phyloP scores from a whole-genome alignment of 2,329 filamentous ascomycete species.

The Sarocladium kiliense region DNA sequence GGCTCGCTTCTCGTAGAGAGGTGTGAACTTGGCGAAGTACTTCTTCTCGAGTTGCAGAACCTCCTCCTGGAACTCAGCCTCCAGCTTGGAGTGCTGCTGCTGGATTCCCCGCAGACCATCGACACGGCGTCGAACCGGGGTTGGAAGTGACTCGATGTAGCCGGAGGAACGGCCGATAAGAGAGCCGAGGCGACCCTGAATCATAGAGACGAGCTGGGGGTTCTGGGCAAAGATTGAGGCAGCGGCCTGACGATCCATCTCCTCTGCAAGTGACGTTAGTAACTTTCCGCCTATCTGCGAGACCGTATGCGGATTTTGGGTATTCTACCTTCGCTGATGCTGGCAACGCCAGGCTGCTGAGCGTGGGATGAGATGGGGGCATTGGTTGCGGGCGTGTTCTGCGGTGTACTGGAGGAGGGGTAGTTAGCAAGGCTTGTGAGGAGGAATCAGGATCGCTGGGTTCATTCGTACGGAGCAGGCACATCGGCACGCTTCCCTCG shows the following conservation, averaged over 20 bases:
- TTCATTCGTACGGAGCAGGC: slow-evolving; percentile 51
- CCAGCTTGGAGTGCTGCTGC: slow-evolving; percentile 97
- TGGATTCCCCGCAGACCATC: slow-evolving; percentile 95
- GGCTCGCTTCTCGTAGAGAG: slow-evolving; percentile 91
- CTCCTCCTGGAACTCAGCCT: slow-evolving; percentile 98
- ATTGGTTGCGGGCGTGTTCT: slow-evolving; percentile 94
- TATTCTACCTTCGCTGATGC: slow-evolving; percentile 79
- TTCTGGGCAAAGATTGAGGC: slow-evolving; percentile 95
- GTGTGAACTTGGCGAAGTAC: slow-evolving; percentile 98
- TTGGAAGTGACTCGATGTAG: slow-evolving; percentile 93
- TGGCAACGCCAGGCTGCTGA: slow-evolving; percentile 87
- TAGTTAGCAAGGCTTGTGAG: slow-evolving; percentile 26
- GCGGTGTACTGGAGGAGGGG: slow-evolving; percentile 71
- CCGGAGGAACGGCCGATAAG: slow-evolving; percentile 94
- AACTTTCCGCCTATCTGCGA: not conserved
- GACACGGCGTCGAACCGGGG: slow-evolving; percentile 85
- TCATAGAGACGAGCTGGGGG: slow-evolving; percentile 92
- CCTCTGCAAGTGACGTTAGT: slow-evolving; percentile 56
- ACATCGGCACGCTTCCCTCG: slow-evolving; percentile 57
- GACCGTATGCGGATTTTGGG: not conserved
- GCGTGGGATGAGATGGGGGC: slow-evolving; percentile 97
- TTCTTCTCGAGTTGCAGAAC: slow-evolving; percentile 98
- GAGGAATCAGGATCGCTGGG: slow-evolving; percentile 11
- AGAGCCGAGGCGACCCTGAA: slow-evolving; percentile 90
- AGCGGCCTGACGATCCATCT: slow-evolving; percentile 78